Evolutionary conservation across 352 stramenopile genomes (phyloP).

Genomic region (Globisporangium sylvaticum): DNA sequence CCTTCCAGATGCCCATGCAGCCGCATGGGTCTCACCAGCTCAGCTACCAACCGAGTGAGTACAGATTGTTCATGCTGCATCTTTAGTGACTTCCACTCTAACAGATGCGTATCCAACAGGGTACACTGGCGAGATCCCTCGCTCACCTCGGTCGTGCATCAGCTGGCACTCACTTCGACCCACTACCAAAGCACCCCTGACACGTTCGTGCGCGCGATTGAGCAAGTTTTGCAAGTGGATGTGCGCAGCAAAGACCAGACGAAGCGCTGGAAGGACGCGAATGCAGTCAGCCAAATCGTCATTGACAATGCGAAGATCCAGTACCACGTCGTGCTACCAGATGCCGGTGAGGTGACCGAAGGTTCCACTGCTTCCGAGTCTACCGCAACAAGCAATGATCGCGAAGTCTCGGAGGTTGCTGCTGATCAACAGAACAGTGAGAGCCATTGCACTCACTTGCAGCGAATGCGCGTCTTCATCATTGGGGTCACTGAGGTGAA

Average conservation of each 20-base stretch:
- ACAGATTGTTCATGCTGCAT: too few species aligned
- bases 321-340: slow-evolving; percentile 27
- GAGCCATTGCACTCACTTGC: neutral
- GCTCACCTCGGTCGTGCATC: slow-evolving; percentile 23
- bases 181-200: slow-evolving; percentile 36
- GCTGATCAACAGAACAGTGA: neutral
- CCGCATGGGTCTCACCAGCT: slow-evolving; percentile 36
- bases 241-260: slow-evolving; percentile 79
- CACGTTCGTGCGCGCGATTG: slow-evolving; percentile 40
- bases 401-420: neutral
- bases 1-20: slow-evolving; percentile 35
- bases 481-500: neutral
- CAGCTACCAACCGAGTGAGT: slow-evolving; percentile 40
- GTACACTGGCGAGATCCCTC: slow-evolving; percentile 43
- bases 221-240: slow-evolving; percentile 67
- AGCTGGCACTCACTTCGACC: slow-evolving; percentile 33
- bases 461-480: slow-evolving; percentile 3
- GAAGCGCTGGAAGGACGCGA: slow-evolving; percentile 31
- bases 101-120: slow-evolving; percentile 10
- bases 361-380: neutral
- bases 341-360: neutral
- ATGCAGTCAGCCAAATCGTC: slow-evolving; percentile 39
- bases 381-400: neutral
- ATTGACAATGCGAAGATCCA: slow-evolving; percentile 54
- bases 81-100: too few species aligned